Conservation (phyloP, 1,284 basidiomycete species). For the Papiliotrema nemorosa region DNA sequence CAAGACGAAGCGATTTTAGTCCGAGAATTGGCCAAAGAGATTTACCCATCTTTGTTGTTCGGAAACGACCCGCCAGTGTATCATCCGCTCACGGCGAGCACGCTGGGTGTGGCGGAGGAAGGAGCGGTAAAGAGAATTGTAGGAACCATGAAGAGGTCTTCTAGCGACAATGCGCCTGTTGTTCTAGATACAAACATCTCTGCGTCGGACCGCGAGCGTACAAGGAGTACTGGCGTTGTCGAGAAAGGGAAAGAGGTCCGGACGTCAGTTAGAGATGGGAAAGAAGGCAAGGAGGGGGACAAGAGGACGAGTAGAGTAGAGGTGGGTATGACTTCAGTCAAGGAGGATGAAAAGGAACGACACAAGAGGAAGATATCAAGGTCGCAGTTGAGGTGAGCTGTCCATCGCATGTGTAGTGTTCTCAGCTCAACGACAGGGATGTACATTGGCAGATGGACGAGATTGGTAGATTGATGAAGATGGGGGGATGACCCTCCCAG, state of each 20-base stretch:
- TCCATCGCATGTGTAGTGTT: background rate
- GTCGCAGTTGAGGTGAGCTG: conserved; percentile 34
- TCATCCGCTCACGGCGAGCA: background rate
- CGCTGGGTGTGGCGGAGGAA: background rate
- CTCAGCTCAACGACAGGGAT: conserved; percentile 18
- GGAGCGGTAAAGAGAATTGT: background rate
- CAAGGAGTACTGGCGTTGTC: background rate
- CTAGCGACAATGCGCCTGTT: conserved; percentile 8
- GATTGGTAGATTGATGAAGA: conserved; percentile 28
- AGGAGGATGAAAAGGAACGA: conserved; percentile 13
- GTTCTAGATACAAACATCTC: no score
- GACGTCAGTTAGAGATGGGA: no score
- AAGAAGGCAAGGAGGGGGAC: background rate
- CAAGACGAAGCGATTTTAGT: conserved; percentile 85
- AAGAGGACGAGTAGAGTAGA: background rate
- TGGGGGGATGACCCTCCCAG: conserved; percentile 18
- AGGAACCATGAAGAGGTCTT: conserved; percentile 12
- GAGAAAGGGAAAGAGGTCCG: background rate
- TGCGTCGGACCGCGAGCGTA: no score
- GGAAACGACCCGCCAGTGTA: conserved; percentile 3
- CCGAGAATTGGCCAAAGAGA: conserved; percentile 58
- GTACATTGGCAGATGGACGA: conserved; percentile 42
- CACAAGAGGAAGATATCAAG: conserved; percentile 39
- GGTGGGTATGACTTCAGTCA: background rate
- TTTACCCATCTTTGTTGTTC: conserved; percentile 18